Base-by-base conservation (phyloP, 305 asterid species). In the Petunia hybrid region DNA sequence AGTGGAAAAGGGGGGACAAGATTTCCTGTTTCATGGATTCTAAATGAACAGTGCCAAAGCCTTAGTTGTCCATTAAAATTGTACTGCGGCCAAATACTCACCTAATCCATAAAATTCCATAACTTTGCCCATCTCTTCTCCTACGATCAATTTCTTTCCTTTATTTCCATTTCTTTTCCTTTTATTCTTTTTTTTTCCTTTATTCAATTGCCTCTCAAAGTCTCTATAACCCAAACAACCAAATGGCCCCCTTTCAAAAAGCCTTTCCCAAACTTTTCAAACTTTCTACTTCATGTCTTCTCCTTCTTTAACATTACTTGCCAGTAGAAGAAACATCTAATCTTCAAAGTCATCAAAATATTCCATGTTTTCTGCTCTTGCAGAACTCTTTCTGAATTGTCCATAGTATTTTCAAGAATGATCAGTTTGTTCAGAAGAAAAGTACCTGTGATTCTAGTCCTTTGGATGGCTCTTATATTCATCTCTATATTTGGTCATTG, bases 1-100 rank as follows among this genome's bases (percentile, higher is more conserved):
- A n/a, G 79, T 74, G 76, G 55, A 68, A 82, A 70, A 80, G 59
- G 60, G 81, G 82, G 84, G 85, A 83, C 88, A 85, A 36, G 84
- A 46, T 80, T 83, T 83, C 90, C 77, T 84, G 82, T 83, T 82
- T 77, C 69, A 79, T 77, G 83, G 90, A 89, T 77, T 57, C 89
- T 80, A 68, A 87, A 85, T 63, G 51, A 85, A 88, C 83, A 83
- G 87, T 81, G 85, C 60, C 83, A 87, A 86, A 66, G 53, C 87
- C 87, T 86, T 85, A 84, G 88, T 85, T 87, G 92, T 87, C 86
- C 89, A 84, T 89, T 85, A 76, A 85, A 84, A 83, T 57, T 82
- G 71, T 82, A 61, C 56, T 86, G 89, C 86, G 89, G 78, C 87
- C 89, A 62, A 83, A 56, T 40, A 76, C 66, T 75, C 85, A 85